Conservation (phyloP, 2,329 filamentous ascomycete genomes). For the Gliomastix tumulicola region DNA sequence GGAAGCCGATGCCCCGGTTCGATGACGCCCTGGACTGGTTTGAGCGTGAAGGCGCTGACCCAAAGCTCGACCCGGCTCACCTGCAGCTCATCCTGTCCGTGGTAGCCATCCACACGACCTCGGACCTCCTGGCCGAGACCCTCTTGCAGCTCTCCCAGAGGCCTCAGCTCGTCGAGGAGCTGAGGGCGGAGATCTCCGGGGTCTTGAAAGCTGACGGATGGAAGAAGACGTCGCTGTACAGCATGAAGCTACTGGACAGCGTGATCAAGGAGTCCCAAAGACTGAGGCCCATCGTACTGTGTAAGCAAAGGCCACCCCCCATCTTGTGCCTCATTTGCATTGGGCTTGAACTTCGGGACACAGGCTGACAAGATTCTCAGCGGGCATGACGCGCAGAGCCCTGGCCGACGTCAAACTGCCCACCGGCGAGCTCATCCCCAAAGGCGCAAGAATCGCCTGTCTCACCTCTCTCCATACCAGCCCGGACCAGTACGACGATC, state of each 20-base stretch:
- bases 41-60: constrained; percentile 35
- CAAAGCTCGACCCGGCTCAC: constrained; percentile 44
- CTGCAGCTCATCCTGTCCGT: constrained; percentile 36
- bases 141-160: constrained; percentile 27
- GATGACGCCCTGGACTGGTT: constrained; percentile 40
- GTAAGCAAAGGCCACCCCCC: background rate
- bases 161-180: constrained; percentile 21
- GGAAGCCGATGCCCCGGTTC: constrained; percentile 21
- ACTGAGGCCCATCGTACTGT: constrained; percentile 14
- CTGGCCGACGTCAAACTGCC: constrained; percentile 2
- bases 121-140: constrained; percentile 11
- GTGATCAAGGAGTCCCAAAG: constrained; percentile 44
- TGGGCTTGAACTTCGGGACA: too few relatives aligned
- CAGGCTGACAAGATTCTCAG: too few relatives aligned
- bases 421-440: constrained; percentile 13
- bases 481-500: constrained; percentile 12
- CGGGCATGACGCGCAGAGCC: constrained; percentile 4
- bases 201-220: constrained; percentile 17
- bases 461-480: constrained; percentile 7
- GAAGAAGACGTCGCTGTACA: constrained; percentile 34
- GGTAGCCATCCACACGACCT: constrained; percentile 36
- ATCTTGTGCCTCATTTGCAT: background rate
- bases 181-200: constrained; percentile 30
- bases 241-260: constrained; percentile 39
- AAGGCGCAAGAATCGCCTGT: constrained; percentile 11